These are phyloP conservation scores for Claviceps pazoutovae DNA, from an alignment of 2,329 filamentous ascomycete species.

Conservation along the genomic window DNA sequence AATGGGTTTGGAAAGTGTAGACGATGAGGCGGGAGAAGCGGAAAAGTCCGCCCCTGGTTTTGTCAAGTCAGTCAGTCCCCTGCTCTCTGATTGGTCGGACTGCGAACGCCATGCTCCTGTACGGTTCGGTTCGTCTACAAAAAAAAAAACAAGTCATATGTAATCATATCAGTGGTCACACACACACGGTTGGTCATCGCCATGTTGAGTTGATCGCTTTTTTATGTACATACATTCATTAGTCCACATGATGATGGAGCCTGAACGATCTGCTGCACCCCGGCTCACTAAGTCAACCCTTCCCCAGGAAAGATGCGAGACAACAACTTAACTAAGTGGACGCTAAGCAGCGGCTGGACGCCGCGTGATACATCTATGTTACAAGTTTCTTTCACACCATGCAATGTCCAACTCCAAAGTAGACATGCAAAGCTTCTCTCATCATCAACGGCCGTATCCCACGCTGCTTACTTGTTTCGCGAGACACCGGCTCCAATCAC, in stretches of 20 bases:
- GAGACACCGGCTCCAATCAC: slow-evolving; percentile 94
- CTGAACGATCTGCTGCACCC: background rate
- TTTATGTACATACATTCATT: too few species aligned
- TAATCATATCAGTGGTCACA: too few species aligned
- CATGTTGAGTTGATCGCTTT: too few species aligned
- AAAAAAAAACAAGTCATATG: too few species aligned
- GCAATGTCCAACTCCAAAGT: slow-evolving; percentile 5
- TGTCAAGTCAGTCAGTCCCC: background rate
- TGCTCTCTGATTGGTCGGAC: slow-evolving; percentile 6
- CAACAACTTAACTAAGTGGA: background rate
- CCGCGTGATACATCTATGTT: slow-evolving; percentile 7
- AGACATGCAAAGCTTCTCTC: slow-evolving; percentile 5
- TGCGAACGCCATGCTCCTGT: background rate
- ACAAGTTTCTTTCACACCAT: background rate
- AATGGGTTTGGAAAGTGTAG: background rate
- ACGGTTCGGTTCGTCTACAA: slow-evolving; percentile 1
- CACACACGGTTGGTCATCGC: too few species aligned
- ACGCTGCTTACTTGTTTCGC: slow-evolving; percentile 39
- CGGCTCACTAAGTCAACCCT: background rate
- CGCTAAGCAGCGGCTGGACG: slow-evolving; percentile 2
- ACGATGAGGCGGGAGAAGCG: slow-evolving; percentile 1
- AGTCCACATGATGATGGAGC: background rate
- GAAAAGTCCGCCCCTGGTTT: slow-evolving; percentile 8
- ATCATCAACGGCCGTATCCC: background rate
- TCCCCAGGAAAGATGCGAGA: background rate